phyloP scores from a whole-genome alignment of 805 yeast genomes.

The Phaffomyces opuntiae region DNA sequence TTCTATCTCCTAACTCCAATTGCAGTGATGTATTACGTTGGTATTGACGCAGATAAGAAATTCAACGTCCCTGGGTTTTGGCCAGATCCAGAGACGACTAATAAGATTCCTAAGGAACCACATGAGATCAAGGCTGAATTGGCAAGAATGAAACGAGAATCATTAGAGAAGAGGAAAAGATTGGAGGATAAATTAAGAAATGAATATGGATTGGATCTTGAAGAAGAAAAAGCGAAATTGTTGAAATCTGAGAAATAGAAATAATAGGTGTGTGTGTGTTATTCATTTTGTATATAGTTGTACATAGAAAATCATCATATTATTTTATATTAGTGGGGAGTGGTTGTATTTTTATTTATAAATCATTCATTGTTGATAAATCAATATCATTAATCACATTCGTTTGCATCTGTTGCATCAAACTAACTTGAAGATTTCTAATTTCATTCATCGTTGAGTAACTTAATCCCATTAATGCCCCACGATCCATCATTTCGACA shows the following conservation, averaged over 20 bases:
- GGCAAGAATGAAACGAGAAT: conserved; percentile 76
- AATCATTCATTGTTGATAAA: too few relatives aligned
- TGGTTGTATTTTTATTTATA: too few relatives aligned
- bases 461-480: conserved; percentile 2
- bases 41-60: conserved; percentile 82
- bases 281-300: neutral
- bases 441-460: conserved; percentile 6
- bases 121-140: conserved; percentile 87
- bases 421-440: neutral
- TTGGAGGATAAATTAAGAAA: conserved; percentile 66
- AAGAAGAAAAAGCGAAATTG: conserved; percentile 35
- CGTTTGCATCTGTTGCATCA: neutral
- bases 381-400: neutral
- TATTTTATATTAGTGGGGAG: too few relatives aligned
- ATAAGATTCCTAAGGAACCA: conserved; percentile 88
- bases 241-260: conserved; percentile 6
- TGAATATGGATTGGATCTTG: conserved; percentile 54
- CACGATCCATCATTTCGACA: conserved; percentile 8
- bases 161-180: conserved; percentile 63
- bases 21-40: conserved; percentile 88
- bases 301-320: neutral
- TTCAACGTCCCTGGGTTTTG: conserved; percentile 90
- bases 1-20: conserved; percentile 83
- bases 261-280: neutral
- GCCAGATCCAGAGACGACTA: conserved; percentile 93